Evolutionary conservation across 768 basidiomycete genomes (phyloP), one percentile per base, ranked within the genome.

Genomic region (Naganishia onofrii): DNA sequence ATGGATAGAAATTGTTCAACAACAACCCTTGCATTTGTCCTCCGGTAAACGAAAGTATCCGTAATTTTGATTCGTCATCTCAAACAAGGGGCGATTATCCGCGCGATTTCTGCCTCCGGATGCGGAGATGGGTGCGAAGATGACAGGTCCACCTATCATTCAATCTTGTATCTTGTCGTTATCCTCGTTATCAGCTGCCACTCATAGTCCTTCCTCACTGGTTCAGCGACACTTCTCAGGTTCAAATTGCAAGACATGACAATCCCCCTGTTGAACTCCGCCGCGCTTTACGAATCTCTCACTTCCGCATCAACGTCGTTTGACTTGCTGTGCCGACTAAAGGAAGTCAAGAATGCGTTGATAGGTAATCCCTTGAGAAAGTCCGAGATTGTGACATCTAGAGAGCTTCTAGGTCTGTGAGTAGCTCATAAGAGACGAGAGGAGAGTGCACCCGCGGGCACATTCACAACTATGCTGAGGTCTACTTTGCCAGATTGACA

Each of bases 321-420:
- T 29, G 60, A 63, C 54, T n/a, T 67, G 13, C 64, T 70, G 21
- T 42, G 19, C 38, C 51, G 53, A 29, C 74, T 80, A 34, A 80
- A 78, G 67, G 76, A 77, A 38, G 74, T 79, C 51, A 80, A 80
- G 75, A 80, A 80, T 66, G 67, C 72, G 29, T 72, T 80, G 56
- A 80, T 80, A 44, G 79, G 79, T 13, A 80, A 80, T 67, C 75
- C 76, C 4, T 72, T 74, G 73, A 76, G 74, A 71, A 80, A 80
- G 74, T 76, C 79, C 7, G 74, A 78, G 54, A 31, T 66, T 38
- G 65, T 66, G 1, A 38, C 32, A n/a, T 66, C 65, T 13, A 42
- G 48, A 9, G 31, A 54, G 53, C 55, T 56, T 7, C 36, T 54
- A 21, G 67, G 52, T n/a, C 26, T 68, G 53, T 55, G 67, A 68